A percentile compares a stretch with the other conserved stretches of the same genome.
phyloP scores from a whole-genome alignment of 164 flowering plant species.

The Brasenia schreberi region DNA sequence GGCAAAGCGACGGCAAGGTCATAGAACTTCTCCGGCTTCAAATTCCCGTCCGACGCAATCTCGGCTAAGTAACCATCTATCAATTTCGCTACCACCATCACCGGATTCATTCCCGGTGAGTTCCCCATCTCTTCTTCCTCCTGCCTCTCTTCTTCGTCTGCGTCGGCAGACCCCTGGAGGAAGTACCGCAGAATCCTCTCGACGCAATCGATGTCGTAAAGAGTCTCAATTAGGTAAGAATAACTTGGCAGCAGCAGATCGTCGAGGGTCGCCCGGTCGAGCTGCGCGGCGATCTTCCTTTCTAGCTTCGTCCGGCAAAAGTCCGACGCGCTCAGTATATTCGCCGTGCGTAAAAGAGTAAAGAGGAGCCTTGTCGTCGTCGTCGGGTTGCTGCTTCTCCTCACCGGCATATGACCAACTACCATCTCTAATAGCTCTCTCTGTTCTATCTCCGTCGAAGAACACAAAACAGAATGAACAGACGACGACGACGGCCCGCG shows the following conservation, averaged over 20 bases:
- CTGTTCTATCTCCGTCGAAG: slow-evolving; percentile 37
- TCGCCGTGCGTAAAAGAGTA: slow-evolving; percentile 59
- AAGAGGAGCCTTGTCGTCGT: slow-evolving; percentile 51
- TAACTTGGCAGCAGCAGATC: slow-evolving; percentile 77
- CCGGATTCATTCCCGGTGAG: slow-evolving; percentile 28
- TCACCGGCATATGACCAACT: slow-evolving; percentile 48
- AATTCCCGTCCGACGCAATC: slow-evolving; percentile 77
- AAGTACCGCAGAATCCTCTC: slow-evolving; percentile 52
- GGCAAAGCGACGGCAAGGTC: slow-evolving; percentile 61
- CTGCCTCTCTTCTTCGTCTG: slow-evolving; percentile 4
- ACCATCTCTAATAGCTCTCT: slow-evolving; percentile 53
- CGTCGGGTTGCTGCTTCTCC: slow-evolving; percentile 40
- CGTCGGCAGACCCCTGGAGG: slow-evolving; percentile 52
- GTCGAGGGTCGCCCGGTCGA: slow-evolving; percentile 69
- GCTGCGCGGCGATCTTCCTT: slow-evolving; percentile 51
- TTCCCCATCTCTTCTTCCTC: slow-evolving; percentile 7
- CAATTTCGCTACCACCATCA: slow-evolving; percentile 76
- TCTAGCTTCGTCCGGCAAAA: slow-evolving; percentile 31
- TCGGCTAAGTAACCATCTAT: slow-evolving; percentile 84
- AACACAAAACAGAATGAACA: not conserved
- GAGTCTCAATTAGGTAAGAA: slow-evolving; percentile 67
- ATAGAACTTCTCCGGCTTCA: slow-evolving; percentile 63
- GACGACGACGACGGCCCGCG: slow-evolving; percentile 27
- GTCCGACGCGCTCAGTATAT: slow-evolving; percentile 52
- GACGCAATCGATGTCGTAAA: slow-evolving; percentile 74